Evolutionary conservation across 2,329 filamentous ascomycete genomes (phyloP).

Genomic region (Xylaria multiplex): DNA sequence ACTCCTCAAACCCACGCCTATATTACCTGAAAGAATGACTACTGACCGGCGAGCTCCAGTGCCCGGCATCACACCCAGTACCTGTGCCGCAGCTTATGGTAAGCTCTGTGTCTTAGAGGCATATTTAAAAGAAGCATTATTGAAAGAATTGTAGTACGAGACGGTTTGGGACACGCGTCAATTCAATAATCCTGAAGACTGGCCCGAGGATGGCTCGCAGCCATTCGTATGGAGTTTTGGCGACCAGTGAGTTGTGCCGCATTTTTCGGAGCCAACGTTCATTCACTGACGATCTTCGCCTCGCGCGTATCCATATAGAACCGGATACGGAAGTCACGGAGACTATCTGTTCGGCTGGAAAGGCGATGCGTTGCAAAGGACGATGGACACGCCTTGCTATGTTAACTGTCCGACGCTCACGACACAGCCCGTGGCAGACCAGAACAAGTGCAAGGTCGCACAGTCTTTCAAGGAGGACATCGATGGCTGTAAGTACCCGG

Average conservation of each 20-base stretch:
- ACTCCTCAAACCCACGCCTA: too few species aligned
- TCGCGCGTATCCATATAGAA: too few species aligned
- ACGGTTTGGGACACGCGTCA: conserved; percentile 52
- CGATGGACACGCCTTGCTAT: conserved; percentile 50
- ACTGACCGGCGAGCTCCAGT: conserved; percentile 28
- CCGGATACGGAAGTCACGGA: conserved; percentile 51
- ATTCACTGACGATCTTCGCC: too few species aligned
- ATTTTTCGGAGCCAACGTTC: too few species aligned
- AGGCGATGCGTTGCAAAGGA: conserved; percentile 49
- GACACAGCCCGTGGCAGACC: conserved; percentile 47
- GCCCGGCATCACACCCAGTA: conserved; percentile 53
- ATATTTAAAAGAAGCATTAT: too few species aligned
- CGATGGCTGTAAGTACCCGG: conserved; percentile 48
- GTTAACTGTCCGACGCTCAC: conserved; percentile 49
- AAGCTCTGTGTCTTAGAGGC: neutral
- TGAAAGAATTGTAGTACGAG: conserved; percentile 47
- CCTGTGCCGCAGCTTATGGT: conserved; percentile 51
- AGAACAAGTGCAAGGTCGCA: conserved; percentile 50
- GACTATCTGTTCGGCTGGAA: conserved; percentile 57
- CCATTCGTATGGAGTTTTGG: conserved; percentile 50
- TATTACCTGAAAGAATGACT: too few species aligned
- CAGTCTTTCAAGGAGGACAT: conserved; percentile 47
- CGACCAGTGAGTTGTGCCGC: conserved; percentile 39
- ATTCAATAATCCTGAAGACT: conserved; percentile 52
- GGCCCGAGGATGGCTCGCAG: conserved; percentile 52